phyloP scores from a whole-genome alignment of 768 basidiomycete species.

The Suillus discolor region DNA sequence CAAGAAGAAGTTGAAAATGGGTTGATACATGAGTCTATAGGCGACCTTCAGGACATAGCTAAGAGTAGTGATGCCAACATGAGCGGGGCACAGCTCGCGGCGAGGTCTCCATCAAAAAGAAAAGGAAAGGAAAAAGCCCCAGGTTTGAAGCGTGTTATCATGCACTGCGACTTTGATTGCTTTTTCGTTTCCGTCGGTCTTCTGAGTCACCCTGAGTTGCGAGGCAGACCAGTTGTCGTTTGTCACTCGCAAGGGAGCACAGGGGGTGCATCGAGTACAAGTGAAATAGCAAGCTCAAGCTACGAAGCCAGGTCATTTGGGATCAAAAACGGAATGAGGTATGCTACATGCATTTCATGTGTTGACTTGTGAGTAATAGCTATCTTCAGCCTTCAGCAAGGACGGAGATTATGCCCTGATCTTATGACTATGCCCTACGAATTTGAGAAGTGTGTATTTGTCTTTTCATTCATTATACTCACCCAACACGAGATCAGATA shows the following conservation, averaged over 20 bases:
- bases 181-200: slow-evolving; percentile 97
- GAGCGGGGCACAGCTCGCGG: slow-evolving; percentile 50
- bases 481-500: slow-evolving; percentile 52
- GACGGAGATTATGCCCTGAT: slow-evolving; percentile 71
- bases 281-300: slow-evolving; percentile 92
- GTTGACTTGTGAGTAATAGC: slow-evolving; percentile 7
- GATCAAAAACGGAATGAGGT: slow-evolving; percentile 96
- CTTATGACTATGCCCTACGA: slow-evolving; percentile 89
- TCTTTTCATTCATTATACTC: neutral
- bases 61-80: slow-evolving; percentile 45
- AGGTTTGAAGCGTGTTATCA: slow-evolving; percentile 63
- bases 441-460: slow-evolving; percentile 67
- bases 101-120: slow-evolving; percentile 48
- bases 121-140: slow-evolving; percentile 57
- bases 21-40: slow-evolving; percentile 11
- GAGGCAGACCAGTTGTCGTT: slow-evolving; percentile 89
- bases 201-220: slow-evolving; percentile 74
- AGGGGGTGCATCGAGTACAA: slow-evolving; percentile 79
- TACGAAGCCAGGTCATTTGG: slow-evolving; percentile 92
- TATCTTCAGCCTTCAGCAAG: slow-evolving; percentile 69
- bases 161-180: slow-evolving; percentile 96
- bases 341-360: slow-evolving; percentile 17
- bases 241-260: slow-evolving; percentile 88
- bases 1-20: slow-evolving; percentile 66
- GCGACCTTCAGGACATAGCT: neutral